These are phyloP conservation scores for Oryza coarctata DNA, from an alignment of 176 grass and related monocot species.

Conservation along the genomic window DNA sequence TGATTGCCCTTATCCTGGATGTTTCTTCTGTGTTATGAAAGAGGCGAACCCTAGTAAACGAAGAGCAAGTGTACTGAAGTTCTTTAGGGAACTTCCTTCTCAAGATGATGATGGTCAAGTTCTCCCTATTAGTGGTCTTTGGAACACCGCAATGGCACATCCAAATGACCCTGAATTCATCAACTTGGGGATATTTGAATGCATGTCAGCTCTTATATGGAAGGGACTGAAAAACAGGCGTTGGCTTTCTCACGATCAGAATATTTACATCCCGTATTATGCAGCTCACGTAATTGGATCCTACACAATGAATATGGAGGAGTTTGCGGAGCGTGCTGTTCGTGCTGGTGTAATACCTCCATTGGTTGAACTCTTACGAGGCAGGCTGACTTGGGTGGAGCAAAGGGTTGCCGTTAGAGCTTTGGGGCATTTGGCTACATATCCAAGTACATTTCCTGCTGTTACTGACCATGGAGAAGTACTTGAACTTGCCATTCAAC, in stretches of 20 bases:
- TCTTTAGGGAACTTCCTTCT: constrained; percentile 91
- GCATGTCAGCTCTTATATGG: constrained; percentile 96
- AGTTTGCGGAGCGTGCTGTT: constrained; percentile 87
- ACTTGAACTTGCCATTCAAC: constrained; percentile 94
- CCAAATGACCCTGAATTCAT: constrained; percentile 98
- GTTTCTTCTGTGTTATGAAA: constrained; percentile 99
- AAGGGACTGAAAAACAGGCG: constrained; percentile 98
- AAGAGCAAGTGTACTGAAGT: constrained; percentile 82
- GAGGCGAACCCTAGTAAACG: constrained; percentile 90
- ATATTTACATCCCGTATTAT: constrained; percentile 98
- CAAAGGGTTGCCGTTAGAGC: constrained; percentile 97
- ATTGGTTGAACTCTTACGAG: constrained; percentile 91
- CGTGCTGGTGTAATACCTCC: constrained; percentile 91
- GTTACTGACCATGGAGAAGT: constrained; percentile 94
- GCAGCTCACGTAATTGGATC: constrained; percentile 98
- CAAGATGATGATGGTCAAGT: constrained; percentile 97
- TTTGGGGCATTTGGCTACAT: constrained; percentile 94
- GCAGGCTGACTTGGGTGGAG: constrained; percentile 98
- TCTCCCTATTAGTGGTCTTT: constrained; percentile 90
- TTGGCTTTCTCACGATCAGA: constrained; percentile 97
- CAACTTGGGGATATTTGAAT: constrained; percentile 93
- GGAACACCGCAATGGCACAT: constrained; percentile 98
- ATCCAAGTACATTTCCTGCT: constrained; percentile 79
- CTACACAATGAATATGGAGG: constrained; percentile 99
- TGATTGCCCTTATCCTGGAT: constrained; percentile 95